Conservation (phyloP, 257 asterid species). For the Jacaranda mimosifolia region DNA sequence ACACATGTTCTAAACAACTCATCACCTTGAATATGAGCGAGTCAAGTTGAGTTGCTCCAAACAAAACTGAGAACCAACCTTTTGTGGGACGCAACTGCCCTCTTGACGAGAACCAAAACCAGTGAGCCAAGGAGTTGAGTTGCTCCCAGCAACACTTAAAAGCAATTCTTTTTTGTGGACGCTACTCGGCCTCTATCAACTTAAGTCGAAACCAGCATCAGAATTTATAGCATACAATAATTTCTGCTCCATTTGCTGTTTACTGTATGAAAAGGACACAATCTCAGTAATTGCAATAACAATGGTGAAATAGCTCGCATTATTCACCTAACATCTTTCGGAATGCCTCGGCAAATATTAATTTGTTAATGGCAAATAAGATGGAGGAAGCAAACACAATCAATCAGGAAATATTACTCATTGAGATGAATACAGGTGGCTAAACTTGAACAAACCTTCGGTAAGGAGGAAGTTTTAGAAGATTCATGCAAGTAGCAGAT, state of each 20-base stretch:
- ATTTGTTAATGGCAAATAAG: no score
- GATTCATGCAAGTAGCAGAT: constrained; percentile 99
- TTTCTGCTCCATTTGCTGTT: constrained; percentile 91
- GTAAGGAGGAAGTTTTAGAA: constrained; percentile 95
- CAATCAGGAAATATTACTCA: no score
- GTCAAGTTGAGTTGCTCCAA: neutral
- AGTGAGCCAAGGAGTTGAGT: constrained; percentile 3
- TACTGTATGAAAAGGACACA: constrained; percentile 60
- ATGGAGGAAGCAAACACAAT: no score
- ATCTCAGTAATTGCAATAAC: neutral
- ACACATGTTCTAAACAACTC: constrained; percentile 5
- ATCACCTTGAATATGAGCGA: neutral
- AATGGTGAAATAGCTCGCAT: neutral
- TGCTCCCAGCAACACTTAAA: constrained; percentile 15
- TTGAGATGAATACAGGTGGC: neutral
- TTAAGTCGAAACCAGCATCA: constrained; percentile 94
- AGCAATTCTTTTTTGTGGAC: constrained; percentile 24
- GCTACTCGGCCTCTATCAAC: constrained; percentile 50
- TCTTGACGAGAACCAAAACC: neutral
- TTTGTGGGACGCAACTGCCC: neutral
- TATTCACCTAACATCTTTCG: neutral
- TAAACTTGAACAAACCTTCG: constrained; percentile 64
- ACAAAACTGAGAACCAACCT: neutral
- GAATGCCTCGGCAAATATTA: no score
- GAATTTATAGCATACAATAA: constrained; percentile 85